Evolutionary conservation across 2,329 filamentous ascomycete genomes (phyloP).

Genomic region (Raffaelea ambrosiae): DNA sequence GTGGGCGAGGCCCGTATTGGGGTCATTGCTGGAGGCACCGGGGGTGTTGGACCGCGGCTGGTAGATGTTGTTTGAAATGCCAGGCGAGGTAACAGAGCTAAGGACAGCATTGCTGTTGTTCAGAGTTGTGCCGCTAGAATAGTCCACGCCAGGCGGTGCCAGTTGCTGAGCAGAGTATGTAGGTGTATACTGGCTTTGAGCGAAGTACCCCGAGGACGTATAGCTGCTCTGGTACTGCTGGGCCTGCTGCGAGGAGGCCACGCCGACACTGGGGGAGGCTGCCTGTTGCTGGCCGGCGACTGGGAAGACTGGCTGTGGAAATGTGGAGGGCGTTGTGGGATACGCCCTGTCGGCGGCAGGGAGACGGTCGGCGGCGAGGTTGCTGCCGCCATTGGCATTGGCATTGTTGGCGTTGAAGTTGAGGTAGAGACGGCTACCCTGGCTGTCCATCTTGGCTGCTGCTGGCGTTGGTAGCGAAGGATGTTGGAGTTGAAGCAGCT

Average conservation of each 20-base stretch:
- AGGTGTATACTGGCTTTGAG: slow-evolving; percentile 35
- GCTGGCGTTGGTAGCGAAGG: no score
- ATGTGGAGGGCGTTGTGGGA: slow-evolving; percentile 89
- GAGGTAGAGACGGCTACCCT: slow-evolving; percentile 56
- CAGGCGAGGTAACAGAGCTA: not conserved
- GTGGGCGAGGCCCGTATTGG: slow-evolving; percentile 83
- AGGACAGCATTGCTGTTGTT: not conserved
- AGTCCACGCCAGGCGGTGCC: slow-evolving; percentile 3
- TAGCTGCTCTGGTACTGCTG: slow-evolving; percentile 40
- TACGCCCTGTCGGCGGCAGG: slow-evolving; percentile 59
- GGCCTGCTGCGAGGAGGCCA: slow-evolving; percentile 29
- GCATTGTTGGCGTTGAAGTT: slow-evolving; percentile 61
- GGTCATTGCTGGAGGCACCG: slow-evolving; percentile 57
- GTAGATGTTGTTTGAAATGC: slow-evolving; percentile 23
- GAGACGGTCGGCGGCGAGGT: slow-evolving; percentile 51
- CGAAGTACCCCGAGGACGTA: slow-evolving; percentile 45
- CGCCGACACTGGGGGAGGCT: slow-evolving; percentile 32
- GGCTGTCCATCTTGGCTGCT: slow-evolving; percentile 38
- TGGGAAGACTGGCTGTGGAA: slow-evolving; percentile 77
- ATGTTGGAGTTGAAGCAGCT: no score
- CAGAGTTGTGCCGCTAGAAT: slow-evolving; percentile 14
- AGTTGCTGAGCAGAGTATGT: slow-evolving; percentile 25
- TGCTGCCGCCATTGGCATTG: slow-evolving; percentile 22
- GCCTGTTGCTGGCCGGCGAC: slow-evolving; percentile 27
- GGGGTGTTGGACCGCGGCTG: slow-evolving; percentile 49